A percentile compares a stretch with the other conserved stretches of the same genome.
Conservation (phyloP, 352 stramenopile species). For the Phytophthora cactorum region DNA sequence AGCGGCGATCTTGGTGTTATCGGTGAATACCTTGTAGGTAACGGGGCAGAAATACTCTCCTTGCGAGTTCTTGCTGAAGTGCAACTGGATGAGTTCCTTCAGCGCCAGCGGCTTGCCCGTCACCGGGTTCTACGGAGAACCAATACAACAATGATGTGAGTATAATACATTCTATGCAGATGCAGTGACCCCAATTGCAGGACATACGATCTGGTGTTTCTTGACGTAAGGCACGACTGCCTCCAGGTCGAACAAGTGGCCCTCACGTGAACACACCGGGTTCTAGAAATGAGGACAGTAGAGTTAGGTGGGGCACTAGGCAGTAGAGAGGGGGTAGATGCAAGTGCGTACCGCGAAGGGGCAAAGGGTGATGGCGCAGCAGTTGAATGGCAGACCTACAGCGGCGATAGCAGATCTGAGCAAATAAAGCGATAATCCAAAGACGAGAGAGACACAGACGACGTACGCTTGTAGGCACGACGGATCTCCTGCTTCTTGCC, state of each 20-base stretch:
- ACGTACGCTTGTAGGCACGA: constrained; percentile 76
- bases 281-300: constrained; percentile 54
- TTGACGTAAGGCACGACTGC: constrained; percentile 97
- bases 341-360: constrained; percentile 71
- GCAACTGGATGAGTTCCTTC: constrained; percentile 95
- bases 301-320: not conserved
- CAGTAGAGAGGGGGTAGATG: not conserved
- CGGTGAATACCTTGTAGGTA: constrained; percentile 96
- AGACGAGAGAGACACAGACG: not conserved
- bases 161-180: not conserved
- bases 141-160: not conserved
- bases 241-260: constrained; percentile 97
- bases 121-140: constrained; percentile 89
- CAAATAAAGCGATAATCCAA: not conserved
- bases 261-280: constrained; percentile 94
- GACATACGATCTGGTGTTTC: constrained; percentile 92
- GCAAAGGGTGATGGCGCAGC: constrained; percentile 96
- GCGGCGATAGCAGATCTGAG: not conserved
- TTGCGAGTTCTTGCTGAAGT: constrained; percentile 84
- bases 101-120: constrained; percentile 90
- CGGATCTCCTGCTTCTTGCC: constrained; percentile 91
- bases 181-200: not conserved
- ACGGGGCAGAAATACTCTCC: constrained; percentile 92
- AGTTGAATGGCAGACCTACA: constrained; percentile 96
- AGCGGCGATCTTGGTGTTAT: constrained; percentile 89